These are phyloP conservation scores for Kurtzmaniella quercitrusa DNA, from an alignment of 1,139 yeast genomes.

Conservation along the genomic window DNA sequence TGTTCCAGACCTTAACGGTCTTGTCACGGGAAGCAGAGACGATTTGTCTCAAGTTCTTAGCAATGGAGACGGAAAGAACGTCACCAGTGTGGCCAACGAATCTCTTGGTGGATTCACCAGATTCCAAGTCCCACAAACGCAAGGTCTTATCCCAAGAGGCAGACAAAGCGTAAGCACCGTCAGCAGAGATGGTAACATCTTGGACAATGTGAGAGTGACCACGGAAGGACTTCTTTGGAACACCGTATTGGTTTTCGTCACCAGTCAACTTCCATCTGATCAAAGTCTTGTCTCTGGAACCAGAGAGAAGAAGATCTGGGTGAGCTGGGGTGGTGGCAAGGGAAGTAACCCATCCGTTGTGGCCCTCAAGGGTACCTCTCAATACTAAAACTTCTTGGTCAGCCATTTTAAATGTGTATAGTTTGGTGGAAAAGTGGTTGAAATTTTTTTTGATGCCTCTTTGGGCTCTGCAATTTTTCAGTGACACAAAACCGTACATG, in stretches of 20 bases:
- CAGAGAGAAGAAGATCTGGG: conserved; percentile 97
- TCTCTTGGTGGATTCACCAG: conserved; percentile 93
- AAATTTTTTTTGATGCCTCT: conserved; percentile 14
- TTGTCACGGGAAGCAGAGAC: conserved; percentile 99
- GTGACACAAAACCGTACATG: conserved; percentile 5
- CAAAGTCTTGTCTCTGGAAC: conserved; percentile 98
- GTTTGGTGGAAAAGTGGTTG: conserved; percentile 8
- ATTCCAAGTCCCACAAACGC: conserved; percentile 96
- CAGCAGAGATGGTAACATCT: conserved; percentile 97
- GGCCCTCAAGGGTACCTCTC: conserved; percentile 98
- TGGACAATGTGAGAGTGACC: conserved; percentile 99
- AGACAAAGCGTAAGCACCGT: conserved; percentile 97
- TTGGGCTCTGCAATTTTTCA: conserved; percentile 1
- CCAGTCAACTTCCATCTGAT: conserved; percentile 99
- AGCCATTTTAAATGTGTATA: conserved; percentile 42
- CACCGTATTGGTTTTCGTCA: conserved; percentile 96
- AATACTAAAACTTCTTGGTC: conserved; percentile 94
- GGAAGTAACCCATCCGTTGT: conserved; percentile 91
- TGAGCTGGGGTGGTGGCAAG: conserved; percentile 97
- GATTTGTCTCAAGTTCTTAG: conserved; percentile 96
- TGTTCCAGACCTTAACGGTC: conserved; percentile 99
- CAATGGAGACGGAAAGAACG: conserved; percentile 94
- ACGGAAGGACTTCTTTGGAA: conserved; percentile 93
- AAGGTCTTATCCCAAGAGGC: conserved; percentile 99
- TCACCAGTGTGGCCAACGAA: conserved; percentile 98